Percentiles rank a stretch among this genome's conserved stretches.
Conservation (phyloP, 805 yeast species). For the Yarrowia bubula region DNA sequence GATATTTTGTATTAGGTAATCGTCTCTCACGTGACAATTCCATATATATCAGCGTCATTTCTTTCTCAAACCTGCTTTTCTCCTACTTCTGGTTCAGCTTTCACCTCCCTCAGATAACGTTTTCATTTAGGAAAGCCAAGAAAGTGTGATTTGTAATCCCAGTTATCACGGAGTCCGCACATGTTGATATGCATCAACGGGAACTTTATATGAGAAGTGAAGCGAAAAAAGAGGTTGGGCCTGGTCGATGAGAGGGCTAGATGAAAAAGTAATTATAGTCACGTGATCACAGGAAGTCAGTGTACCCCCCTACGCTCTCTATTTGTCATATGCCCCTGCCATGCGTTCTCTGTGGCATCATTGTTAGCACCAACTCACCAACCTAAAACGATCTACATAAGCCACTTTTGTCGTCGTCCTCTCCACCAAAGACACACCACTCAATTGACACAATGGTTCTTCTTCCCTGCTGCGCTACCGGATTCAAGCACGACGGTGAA, state of each 20-base stretch:
- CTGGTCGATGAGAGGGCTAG: not conserved
- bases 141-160: not conserved
- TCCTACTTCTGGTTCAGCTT: no score
- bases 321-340: no score
- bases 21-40: no score
- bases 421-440: not conserved
- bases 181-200: not conserved
- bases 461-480: constrained; percentile 25
- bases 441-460: constrained; percentile 17
- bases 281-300: not conserved
- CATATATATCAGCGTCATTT: no score
- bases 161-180: not conserved
- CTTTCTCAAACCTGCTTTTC: no score
- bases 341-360: no score
- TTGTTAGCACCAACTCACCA: not conserved
- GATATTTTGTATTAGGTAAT: no score
- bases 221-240: not conserved
- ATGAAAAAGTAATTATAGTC: not conserved
- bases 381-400: constrained; percentile 9
- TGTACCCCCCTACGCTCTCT: no score
- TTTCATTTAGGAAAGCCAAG: not conserved
- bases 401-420: constrained; percentile 3
- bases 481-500: constrained; percentile 33
- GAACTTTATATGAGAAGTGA: not conserved
- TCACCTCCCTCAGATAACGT: no score